These are phyloP conservation scores for Solanum lignicaule DNA, from an alignment of 257 asterid species.

Conservation along the genomic window DNA sequence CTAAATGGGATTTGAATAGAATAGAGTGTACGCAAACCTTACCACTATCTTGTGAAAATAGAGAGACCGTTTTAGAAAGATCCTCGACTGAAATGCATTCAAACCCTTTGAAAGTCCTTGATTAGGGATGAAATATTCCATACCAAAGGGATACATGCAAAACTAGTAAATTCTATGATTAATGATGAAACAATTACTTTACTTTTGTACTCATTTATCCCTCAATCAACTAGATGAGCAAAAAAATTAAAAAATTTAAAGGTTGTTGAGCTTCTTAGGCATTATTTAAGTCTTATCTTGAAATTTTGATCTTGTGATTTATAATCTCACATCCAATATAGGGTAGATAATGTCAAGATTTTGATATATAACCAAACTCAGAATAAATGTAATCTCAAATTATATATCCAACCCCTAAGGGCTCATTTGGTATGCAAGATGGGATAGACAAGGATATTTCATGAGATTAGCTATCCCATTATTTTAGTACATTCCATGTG, in stretches of 20 bases:
- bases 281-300: neutral
- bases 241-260: neutral
- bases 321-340: neutral
- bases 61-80: accelerated
- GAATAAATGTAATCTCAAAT: neutral
- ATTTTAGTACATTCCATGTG: neutral
- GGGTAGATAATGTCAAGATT: neutral
- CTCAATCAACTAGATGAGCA: neutral
- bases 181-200: too few species aligned
- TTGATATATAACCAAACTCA: neutral
- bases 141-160: neutral
- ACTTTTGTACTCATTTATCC: too few species aligned
- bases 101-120: too few species aligned
- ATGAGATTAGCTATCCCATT: neutral
- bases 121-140: too few species aligned
- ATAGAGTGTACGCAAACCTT: too few species aligned
- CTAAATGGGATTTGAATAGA: too few species aligned
- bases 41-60: accelerated
- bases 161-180: neutral
- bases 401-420: neutral
- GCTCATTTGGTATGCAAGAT: neutral
- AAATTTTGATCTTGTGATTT: neutral
- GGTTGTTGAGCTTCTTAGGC: neutral
- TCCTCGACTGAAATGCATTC: accelerated
- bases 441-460: neutral